Evolutionary conservation across 176 grass and related monocot species (phyloP).

Genomic region (Eragrostis nindensis): DNA sequence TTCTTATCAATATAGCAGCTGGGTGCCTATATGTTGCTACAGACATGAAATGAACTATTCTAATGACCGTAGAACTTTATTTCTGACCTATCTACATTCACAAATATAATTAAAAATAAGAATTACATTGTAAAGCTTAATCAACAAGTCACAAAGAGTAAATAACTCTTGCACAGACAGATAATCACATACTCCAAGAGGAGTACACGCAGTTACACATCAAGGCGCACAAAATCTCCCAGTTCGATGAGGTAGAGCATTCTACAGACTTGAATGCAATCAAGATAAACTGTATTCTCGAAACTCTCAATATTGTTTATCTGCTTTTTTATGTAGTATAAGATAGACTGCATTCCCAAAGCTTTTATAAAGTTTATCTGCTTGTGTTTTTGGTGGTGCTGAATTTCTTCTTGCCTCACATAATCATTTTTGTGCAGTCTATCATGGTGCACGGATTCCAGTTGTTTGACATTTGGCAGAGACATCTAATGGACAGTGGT

Average conservation of each 20-base stretch:
- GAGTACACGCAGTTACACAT: background rate
- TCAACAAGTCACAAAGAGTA: no score
- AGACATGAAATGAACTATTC: background rate
- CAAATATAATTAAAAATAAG: background rate
- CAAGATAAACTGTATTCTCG: background rate
- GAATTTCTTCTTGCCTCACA: slow-evolving; percentile 39
- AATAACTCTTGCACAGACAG: background rate
- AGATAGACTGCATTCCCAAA: background rate
- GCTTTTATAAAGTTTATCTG: background rate
- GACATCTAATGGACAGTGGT: slow-evolving; percentile 65
- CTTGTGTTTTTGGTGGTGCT: slow-evolving; percentile 22
- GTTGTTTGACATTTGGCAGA: slow-evolving; percentile 93
- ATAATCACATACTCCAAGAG: background rate
- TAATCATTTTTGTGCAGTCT: slow-evolving; percentile 59
- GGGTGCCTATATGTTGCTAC: background rate
- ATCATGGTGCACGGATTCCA: slow-evolving; percentile 99
- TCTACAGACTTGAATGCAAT: background rate
- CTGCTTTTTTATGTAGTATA: background rate
- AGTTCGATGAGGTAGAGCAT: background rate
- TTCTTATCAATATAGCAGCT: slow-evolving; percentile 21
- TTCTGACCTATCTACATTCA: background rate
- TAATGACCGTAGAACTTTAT: background rate
- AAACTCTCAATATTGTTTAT: background rate
- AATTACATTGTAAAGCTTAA: background rate
- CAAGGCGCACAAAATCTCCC: background rate